Evolutionary conservation across 1,284 basidiomycete genomes (phyloP).

Genomic region (Grifola frondosa): DNA sequence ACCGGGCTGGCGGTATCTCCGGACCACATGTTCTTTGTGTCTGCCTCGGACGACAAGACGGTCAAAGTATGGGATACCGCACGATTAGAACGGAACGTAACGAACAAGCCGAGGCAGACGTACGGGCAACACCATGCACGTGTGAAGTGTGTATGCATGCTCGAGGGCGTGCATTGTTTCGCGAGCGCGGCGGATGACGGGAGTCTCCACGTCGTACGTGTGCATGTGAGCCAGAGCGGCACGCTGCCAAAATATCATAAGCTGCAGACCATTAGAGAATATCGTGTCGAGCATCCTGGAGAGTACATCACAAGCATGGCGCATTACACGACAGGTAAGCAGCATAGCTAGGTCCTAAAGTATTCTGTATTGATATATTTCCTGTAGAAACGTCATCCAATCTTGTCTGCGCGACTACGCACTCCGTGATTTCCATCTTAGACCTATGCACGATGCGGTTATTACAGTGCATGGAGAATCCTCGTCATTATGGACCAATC

Average conservation of each 20-base stretch:
- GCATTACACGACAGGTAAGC: conserved; percentile 72
- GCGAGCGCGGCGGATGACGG: conserved; percentile 88
- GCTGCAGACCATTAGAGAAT: conserved; percentile 74
- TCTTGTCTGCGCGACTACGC: conserved; percentile 83
- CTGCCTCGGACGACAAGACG: conserved; percentile 82
- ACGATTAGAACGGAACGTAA: conserved; percentile 77
- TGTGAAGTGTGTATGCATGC: conserved; percentile 79
- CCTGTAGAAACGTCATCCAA: conserved; percentile 70
- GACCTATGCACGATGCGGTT: conserved; percentile 86
- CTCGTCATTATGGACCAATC: conserved; percentile 84
- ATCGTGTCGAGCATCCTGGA: conserved; percentile 64
- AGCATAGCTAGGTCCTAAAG: neutral
- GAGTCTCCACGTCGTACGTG: conserved; percentile 79
- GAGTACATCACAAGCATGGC: conserved; percentile 79
- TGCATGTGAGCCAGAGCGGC: conserved; percentile 66
- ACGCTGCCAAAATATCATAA: conserved; percentile 78
- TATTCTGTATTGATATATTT: neutral
- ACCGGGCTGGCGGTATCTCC: conserved; percentile 86
- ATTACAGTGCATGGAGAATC: conserved; percentile 77
- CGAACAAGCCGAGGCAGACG: conserved; percentile 74
- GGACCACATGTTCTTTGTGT: conserved; percentile 93
- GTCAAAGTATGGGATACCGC: conserved; percentile 86
- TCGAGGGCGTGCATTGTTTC: conserved; percentile 86
- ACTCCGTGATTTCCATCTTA: conserved; percentile 74
- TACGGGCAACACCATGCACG: conserved; percentile 77